Evolutionary conservation across 352 stramenopile species (phyloP).

Genomic region (Globisporangium irregulare): DNA sequence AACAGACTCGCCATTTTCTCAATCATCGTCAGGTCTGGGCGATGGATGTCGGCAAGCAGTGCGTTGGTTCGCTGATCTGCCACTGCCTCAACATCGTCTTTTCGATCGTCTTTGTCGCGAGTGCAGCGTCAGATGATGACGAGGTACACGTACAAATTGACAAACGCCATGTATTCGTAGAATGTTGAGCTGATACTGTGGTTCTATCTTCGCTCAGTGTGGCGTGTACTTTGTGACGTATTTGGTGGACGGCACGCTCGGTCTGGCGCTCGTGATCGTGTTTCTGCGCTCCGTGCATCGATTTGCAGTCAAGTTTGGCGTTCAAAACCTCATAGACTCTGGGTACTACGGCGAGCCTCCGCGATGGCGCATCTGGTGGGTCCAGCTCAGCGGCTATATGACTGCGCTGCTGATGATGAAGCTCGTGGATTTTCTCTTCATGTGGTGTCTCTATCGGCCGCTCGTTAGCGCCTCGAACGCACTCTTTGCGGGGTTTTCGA

Average conservation of each 20-base stretch:
- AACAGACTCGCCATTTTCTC: neutral
- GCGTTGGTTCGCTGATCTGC: slow-evolving; percentile 50
- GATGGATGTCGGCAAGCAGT: slow-evolving; percentile 71
- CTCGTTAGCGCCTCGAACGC: slow-evolving; percentile 41
- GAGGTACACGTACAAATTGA: slow-evolving; percentile 27
- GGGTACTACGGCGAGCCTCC: slow-evolving; percentile 73
- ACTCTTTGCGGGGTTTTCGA: slow-evolving; percentile 49
- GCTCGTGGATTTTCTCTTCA: slow-evolving; percentile 32
- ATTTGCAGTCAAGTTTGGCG: slow-evolving; percentile 29
- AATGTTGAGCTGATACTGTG: neutral
- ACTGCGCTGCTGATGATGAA: slow-evolving; percentile 54
- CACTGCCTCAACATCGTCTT: slow-evolving; percentile 63
- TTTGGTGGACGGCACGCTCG: slow-evolving; percentile 62
- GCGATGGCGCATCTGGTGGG: slow-evolving; percentile 48
- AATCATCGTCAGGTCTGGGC: slow-evolving; percentile 44
- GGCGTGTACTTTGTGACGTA: slow-evolving; percentile 76
- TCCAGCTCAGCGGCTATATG: slow-evolving; percentile 51
- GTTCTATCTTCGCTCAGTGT: slow-evolving; percentile 30
- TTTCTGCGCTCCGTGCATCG: slow-evolving; percentile 43
- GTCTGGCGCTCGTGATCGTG: slow-evolving; percentile 41
- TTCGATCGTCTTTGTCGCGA: slow-evolving; percentile 53
- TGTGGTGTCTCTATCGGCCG: slow-evolving; percentile 40
- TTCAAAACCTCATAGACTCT: slow-evolving; percentile 42
- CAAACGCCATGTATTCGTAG: neutral
- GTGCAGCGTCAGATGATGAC: slow-evolving; percentile 38